Evolutionary conservation across 192 early-diverging fungal species (phyloP), one percentile per base, ranked within the genome.

Genomic region (Dissophora ornata): DNA sequence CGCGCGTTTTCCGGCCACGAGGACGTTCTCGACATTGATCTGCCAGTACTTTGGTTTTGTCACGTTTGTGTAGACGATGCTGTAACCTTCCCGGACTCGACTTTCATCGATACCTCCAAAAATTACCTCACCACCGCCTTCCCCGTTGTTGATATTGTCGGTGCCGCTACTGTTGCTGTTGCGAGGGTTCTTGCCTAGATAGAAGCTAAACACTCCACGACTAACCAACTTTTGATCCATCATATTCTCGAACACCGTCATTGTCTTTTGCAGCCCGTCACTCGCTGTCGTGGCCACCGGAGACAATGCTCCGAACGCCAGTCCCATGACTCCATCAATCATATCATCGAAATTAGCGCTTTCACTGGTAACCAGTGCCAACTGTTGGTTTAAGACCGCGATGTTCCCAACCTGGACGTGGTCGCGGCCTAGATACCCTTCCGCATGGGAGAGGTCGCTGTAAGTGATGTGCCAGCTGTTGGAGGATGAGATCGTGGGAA

Each of bases 301-400:
- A n/a, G 82, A 67, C 12, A 85, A 60, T 0, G 46, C 51, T n/a
- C 89, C 81, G 81, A 87, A 89, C 11, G 85, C 84, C 10, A 92
- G 81, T 24, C 90, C 90, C 22, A 90, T 67, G 30, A 92, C 77
- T 3, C 90, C 89, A 40, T 90, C 89, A 25, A 88, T 83, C 3
- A 74, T 81, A 44, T 88, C 90, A 22, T 78, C 70, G 64, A 89
- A 90, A 8, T 71, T 69, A 4, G 61, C 58, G 6, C 84, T 85
- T 41, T 87, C 87, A 19, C 68, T 83, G 46, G 82, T 86, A 13
- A 89, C 83, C 11, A 92, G 55, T 7, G 87, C 89, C 29, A 92
- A 80, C 1, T 84, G 81, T 38, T 90, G 88, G 38, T 85, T 69
- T 18, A 58, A 28, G 40, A 92, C 85, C 4, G 58, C 69, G 41